These are phyloP conservation scores for Trichoderma brevicompactum DNA, from an alignment of 2,329 filamentous ascomycete species.

Conservation along the genomic window DNA sequence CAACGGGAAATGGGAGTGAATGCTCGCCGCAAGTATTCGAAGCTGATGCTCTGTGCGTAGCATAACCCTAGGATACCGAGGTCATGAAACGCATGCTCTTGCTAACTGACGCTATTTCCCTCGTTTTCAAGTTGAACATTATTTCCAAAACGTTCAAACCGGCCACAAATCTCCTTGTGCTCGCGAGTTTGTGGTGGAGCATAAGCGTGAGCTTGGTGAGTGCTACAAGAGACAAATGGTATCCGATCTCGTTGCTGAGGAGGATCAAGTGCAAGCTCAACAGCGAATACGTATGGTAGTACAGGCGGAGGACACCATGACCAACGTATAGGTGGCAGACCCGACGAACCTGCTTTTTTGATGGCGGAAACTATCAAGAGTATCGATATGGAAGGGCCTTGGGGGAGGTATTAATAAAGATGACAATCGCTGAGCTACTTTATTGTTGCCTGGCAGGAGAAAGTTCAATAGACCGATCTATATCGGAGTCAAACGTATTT, in stretches of 20 bases:
- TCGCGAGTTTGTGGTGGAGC: constrained; percentile 41
- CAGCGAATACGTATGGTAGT: neutral
- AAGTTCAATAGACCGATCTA: neutral
- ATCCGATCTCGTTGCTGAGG: neutral
- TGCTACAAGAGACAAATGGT: neutral
- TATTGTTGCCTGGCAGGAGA: neutral
- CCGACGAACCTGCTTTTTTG: neutral
- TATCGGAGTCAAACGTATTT: neutral
- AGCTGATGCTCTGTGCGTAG: constrained; percentile 48
- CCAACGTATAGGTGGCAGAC: neutral
- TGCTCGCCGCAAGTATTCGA: constrained; percentile 47
- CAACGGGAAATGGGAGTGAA: constrained; percentile 41
- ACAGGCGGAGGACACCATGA: neutral
- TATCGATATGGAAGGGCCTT: neutral
- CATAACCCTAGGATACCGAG: neutral
- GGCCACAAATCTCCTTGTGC: constrained; percentile 46
- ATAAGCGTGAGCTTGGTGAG: constrained; percentile 38
- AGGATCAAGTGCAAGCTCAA: neutral
- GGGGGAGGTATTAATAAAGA: neutral
- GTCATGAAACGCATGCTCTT: neutral
- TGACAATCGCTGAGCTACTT: neutral
- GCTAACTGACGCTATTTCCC: neutral
- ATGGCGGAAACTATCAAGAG: neutral
- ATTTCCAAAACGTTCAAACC: constrained; percentile 50
- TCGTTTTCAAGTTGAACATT: constrained; percentile 48